These are phyloP conservation scores for Pseudopyricularia javanii DNA, from an alignment of 2,329 filamentous ascomycete species.

Conservation along the genomic window DNA sequence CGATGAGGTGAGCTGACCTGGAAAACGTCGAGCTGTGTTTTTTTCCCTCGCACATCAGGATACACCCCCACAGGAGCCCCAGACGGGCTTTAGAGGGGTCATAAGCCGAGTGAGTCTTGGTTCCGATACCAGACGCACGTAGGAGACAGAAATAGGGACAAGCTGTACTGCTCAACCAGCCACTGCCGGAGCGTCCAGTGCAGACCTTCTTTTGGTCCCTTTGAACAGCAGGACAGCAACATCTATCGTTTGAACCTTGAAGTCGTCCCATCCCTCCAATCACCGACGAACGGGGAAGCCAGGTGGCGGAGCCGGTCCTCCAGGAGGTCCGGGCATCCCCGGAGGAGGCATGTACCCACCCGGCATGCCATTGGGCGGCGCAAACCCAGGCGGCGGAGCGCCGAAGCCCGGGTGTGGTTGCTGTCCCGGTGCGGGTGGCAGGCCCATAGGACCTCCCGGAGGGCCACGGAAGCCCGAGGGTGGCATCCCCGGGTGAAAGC, in stretches of 20 bases:
- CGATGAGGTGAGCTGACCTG: no score
- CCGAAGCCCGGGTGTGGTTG: conserved; percentile 20
- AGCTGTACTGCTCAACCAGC: no score
- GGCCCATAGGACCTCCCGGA: conserved; percentile 17
- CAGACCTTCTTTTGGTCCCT: no score
- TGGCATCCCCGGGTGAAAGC: conserved; percentile 30
- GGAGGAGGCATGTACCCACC: conserved; percentile 32
- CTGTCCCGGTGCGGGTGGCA: conserved; percentile 10
- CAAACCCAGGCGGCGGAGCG: conserved; percentile 24
- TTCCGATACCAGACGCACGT: no score
- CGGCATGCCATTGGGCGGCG: conserved; percentile 25
- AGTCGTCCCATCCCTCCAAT: background rate
- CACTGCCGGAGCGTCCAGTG: no score
- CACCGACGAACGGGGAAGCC: conserved; percentile 1
- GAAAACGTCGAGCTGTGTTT: no score
- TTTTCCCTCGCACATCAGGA: no score
- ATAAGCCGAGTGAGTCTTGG: background rate
- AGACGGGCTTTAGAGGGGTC: no score
- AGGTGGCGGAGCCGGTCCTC: conserved; percentile 1
- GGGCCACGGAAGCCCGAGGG: conserved; percentile 11
- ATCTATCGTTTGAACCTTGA: background rate
- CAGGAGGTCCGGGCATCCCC: conserved; percentile 15
- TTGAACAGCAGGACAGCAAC: no score
- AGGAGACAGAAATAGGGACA: no score
- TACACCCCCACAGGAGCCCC: no score